Evolutionary conservation across 495 filamentous ascomycete species (phyloP).

Genomic region (Penicillium silybi): DNA sequence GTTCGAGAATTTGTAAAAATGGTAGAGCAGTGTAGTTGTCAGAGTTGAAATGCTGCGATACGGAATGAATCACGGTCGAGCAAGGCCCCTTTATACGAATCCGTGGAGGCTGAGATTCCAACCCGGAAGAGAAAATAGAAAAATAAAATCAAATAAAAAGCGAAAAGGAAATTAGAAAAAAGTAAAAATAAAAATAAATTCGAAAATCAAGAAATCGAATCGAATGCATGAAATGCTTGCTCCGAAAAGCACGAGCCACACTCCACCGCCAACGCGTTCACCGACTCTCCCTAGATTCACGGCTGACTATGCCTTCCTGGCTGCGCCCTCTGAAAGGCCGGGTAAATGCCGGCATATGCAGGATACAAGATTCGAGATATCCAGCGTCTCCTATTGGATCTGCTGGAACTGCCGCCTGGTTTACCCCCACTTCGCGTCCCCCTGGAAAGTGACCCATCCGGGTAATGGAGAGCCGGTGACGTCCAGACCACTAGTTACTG

Average conservation of each 20-base stretch:
- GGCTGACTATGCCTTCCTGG: too few species aligned
- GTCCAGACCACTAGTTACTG: conserved; percentile 7
- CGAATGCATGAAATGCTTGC: conserved; percentile 14
- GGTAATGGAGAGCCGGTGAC: conserved; percentile 4
- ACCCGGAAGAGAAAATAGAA: not conserved
- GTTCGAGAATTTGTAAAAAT: too few species aligned
- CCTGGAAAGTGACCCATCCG: not conserved
- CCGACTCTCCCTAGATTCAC: conserved; percentile 25
- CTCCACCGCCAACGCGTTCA: conserved; percentile 7
- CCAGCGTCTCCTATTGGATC: conserved; percentile 3
- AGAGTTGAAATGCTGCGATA: not conserved
- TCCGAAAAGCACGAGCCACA: conserved; percentile 15
- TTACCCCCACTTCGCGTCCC: not conserved
- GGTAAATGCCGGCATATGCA: conserved; percentile 4
- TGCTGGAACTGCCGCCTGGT: not conserved
- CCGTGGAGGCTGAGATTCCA: not conserved
- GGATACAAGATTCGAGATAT: conserved; percentile 7
- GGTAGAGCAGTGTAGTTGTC: not conserved
- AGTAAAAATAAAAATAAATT: not conserved
- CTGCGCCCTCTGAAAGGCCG: not conserved
- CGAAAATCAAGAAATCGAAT: too few species aligned
- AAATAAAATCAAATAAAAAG: not conserved
- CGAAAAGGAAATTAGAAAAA: not conserved
- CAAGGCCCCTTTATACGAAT: conserved; percentile 3
- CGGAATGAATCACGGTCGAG: not conserved